Conservation (phyloP, 208 protist species). For the Phytomonas francai region DNA sequence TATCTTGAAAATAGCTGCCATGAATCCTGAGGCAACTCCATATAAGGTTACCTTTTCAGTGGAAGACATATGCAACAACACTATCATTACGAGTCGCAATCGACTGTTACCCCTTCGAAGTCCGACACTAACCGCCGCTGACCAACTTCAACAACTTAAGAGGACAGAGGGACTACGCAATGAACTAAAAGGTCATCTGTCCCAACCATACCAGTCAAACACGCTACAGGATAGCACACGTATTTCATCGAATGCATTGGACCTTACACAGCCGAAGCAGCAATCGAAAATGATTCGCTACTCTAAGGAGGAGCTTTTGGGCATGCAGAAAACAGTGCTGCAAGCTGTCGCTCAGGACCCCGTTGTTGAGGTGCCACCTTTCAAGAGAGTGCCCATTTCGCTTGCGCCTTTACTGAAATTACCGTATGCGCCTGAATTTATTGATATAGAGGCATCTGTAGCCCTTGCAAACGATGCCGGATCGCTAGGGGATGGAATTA, state of each 20-base stretch:
- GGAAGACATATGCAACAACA: not conserved
- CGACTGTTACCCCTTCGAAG: not conserved
- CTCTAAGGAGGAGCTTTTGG: slow-evolving; percentile 26
- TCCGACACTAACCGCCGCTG: not conserved
- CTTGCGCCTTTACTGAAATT: slow-evolving; percentile 26
- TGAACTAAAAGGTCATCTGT: not conserved
- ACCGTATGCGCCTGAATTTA: slow-evolving; percentile 39
- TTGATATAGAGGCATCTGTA: slow-evolving; percentile 37
- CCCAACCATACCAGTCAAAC: not conserved
- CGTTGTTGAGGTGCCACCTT: slow-evolving; percentile 36
- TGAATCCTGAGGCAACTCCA: not conserved
- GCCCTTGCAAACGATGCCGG: slow-evolving; percentile 4
- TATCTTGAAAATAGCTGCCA: not conserved
- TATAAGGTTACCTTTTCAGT: not conserved
- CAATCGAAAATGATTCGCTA: slow-evolving; percentile 13
- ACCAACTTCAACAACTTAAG: not conserved
- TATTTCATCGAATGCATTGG: not conserved
- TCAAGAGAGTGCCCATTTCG: slow-evolving; percentile 28
- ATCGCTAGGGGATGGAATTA: not conserved
- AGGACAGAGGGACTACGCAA: not conserved
- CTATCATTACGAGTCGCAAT: not conserved
- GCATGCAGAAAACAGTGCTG: slow-evolving; percentile 19
- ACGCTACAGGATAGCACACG: not conserved
- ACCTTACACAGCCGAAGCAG: not conserved
- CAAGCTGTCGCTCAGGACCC: slow-evolving; percentile 17